phyloP scores from a whole-genome alignment of 208 protist species.

The Crithidia thermophila region DNA sequence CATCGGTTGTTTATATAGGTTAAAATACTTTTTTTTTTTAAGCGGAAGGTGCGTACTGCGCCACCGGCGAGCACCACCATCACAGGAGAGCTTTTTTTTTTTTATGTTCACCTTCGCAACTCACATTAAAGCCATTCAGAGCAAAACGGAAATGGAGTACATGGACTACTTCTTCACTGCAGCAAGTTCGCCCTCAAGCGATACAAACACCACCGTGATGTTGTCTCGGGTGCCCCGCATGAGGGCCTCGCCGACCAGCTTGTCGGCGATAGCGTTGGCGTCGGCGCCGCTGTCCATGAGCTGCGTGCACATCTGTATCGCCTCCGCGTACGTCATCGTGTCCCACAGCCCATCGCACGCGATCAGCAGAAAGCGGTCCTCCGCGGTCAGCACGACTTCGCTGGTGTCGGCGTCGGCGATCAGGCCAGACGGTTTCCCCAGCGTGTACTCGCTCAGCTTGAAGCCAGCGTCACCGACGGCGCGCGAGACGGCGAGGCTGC shows the following conservation, averaged over 20 bases:
- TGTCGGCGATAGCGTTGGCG: constrained; percentile 57
- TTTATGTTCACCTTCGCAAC: too few relatives aligned
- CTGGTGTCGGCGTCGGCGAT: constrained; percentile 71
- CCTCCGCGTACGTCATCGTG: constrained; percentile 84
- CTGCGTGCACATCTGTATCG: constrained; percentile 64
- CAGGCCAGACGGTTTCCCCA: constrained; percentile 72
- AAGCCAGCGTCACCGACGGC: constrained; percentile 94
- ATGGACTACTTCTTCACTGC: too few relatives aligned
- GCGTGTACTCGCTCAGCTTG: constrained; percentile 77
- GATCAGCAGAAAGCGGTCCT: constrained; percentile 89
- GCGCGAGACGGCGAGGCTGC: constrained; percentile 90
- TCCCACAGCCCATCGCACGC: constrained; percentile 94
- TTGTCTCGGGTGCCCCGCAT: constrained; percentile 78
- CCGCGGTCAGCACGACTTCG: constrained; percentile 43
- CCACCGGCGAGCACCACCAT: too few relatives aligned
- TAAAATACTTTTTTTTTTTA: too few relatives aligned
- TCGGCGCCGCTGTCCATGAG: constrained; percentile 30
- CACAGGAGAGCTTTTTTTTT: too few relatives aligned
- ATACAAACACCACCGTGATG: constrained; percentile 78
- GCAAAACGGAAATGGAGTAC: too few relatives aligned
- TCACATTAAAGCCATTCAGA: too few relatives aligned
- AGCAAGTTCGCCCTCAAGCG: constrained; percentile 5
- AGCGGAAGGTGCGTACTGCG: too few relatives aligned
- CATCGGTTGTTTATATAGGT: too few relatives aligned
- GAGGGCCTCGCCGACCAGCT: constrained; percentile 69